Evolutionary conservation across 306 rosid genomes (phyloP), one percentile per base, ranked within the genome.

Genomic region (Fragaria vesca): DNA sequence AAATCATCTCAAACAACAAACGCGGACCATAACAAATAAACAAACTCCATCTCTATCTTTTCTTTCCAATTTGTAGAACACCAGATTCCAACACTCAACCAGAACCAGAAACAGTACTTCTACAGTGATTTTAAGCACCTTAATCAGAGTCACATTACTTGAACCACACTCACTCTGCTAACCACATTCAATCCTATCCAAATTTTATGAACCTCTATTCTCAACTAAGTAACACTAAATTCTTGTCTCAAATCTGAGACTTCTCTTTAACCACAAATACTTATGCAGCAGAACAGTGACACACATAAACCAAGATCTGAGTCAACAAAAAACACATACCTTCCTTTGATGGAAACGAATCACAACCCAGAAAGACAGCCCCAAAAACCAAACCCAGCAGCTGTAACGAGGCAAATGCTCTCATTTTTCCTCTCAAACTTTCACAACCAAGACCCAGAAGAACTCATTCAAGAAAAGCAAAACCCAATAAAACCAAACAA

Each of bases 301-400:
- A 69, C 72, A 82, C 79, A 80, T 17, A 82, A 73, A 68, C 71
- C 83, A 80, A 87, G 97, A 94, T 91, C 97, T 84, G 86, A 77
- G 38, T 12, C 9, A 9, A 69, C 28, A 17, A 66, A 57, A 73
- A 55, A 81, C 48, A 75, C 72, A 30, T 70, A 96, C 99, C 98
- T 91, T 96, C 99, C 28, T 84, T 81, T 50, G 85, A 69, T 75
- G 88, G 82, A 61, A 86, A 79, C 42, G 87, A 78, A 67, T 86
- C 84, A 72, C 91, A 79, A 54, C 77, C 81, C 80, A 78, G 91
- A 62, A 84, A 66, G 79, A 84, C 83, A 77, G 85, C 69, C n/a
- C 79, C 83, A 55, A 63, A 85, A 70, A 89, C 72, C 45, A 91
- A 85, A 80, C 77, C 69, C 55, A 89, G 81, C 78, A 89, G 67